phyloP scores from a whole-genome alignment of 139 green algal species.

The Tetratostichococcus sp. region DNA sequence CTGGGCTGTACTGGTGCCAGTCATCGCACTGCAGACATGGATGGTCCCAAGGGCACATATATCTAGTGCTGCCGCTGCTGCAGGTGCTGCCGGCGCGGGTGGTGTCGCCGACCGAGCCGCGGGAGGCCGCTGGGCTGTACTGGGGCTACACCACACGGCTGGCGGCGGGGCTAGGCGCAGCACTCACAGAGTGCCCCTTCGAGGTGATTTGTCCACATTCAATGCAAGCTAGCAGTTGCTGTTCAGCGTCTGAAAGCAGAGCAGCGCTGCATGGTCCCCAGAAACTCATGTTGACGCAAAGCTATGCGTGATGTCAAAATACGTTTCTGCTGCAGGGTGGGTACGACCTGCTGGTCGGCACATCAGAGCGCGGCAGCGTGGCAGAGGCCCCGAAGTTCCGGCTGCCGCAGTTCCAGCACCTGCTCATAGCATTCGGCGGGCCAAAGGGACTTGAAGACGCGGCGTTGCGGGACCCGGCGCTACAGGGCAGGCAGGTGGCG shows the following conservation, averaged over 20 bases:
- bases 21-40: no score
- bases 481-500: constrained; percentile 1
- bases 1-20: constrained; percentile 88
- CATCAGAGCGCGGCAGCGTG: constrained; percentile 28
- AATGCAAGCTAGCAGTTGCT: no score
- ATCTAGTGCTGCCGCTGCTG: no score
- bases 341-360: constrained; percentile 78
- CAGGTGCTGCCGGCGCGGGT: constrained; percentile 19
- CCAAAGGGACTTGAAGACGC: constrained; percentile 65
- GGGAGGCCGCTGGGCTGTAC: constrained; percentile 57
- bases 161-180: constrained; percentile 46
- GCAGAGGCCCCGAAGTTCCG: constrained; percentile 32
- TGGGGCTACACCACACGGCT: constrained; percentile 88
- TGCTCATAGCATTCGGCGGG: constrained; percentile 75
- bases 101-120: constrained; percentile 47
- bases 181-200: constrained; percentile 53
- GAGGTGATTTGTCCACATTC: constrained; percentile 7
- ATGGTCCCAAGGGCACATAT: no score
- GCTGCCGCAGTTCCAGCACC: constrained; percentile 64
- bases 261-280: no score
- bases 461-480: constrained; percentile 17
- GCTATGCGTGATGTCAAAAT: neutral
- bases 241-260: no score
- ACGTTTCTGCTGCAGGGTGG: constrained; percentile 22
- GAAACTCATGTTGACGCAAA: no score